A percentile compares a stretch with the other conserved stretches of the same genome.
Conservation (phyloP, 2,329 filamentous ascomycete species). For the Aspergillus ochraceoroseus region DNA sequence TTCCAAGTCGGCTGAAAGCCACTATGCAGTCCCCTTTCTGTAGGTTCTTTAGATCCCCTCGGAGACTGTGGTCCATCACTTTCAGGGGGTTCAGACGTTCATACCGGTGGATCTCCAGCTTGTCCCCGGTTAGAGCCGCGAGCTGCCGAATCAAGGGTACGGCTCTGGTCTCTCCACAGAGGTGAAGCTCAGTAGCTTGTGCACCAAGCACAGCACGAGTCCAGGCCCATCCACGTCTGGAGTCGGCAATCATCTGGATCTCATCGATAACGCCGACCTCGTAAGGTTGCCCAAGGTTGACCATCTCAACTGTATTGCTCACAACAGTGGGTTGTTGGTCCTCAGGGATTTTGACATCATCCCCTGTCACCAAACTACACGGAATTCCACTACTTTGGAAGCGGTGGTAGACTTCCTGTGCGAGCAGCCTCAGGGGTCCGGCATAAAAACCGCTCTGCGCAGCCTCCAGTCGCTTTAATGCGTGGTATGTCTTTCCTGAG, state of each 20-base stretch:
- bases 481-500: conserved; percentile 95
- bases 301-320: conserved; percentile 95
- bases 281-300: conserved; percentile 53
- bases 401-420: conserved; percentile 90
- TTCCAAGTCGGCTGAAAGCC: conserved; percentile 72
- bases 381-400: conserved; percentile 70
- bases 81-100: conserved; percentile 73
- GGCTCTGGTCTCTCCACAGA: conserved; percentile 83
- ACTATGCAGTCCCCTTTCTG: conserved; percentile 89
- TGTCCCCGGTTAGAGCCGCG: conserved; percentile 74
- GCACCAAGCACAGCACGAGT: conserved; percentile 84
- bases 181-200: conserved; percentile 80
- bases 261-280: conserved; percentile 97
- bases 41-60: conserved; percentile 60
- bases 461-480: conserved; percentile 74
- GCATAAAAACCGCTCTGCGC: conserved; percentile 78
- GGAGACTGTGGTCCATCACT: conserved; percentile 59
- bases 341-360: conserved; percentile 71
- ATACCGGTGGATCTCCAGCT: conserved; percentile 75
- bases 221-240: conserved; percentile 86
- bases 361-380: conserved; percentile 82
- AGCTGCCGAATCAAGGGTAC: conserved; percentile 73
- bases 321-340: conserved; percentile 55
- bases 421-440: conserved; percentile 79
- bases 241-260: conserved; percentile 90